These are phyloP conservation scores for Podaxis carcinomalis DNA, from an alignment of 768 basidiomycete genomes.

Conservation along the genomic window DNA sequence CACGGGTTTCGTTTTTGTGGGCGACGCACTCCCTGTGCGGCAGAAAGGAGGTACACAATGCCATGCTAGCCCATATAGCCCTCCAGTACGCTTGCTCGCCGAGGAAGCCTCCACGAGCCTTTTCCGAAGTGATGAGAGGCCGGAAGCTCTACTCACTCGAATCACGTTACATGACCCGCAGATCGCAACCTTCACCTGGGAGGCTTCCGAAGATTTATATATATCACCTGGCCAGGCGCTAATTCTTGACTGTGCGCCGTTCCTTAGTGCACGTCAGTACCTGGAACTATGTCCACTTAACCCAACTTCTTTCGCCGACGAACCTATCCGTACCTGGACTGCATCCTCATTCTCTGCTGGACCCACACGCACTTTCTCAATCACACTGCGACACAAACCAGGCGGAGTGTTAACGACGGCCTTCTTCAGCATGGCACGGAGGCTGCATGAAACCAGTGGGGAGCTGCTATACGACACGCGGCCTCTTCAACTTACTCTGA, in stretches of 20 bases:
- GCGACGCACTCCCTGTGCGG: conserved; percentile 51
- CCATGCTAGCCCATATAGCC: conserved; percentile 48
- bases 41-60: conserved; percentile 19
- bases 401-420: conserved; percentile 51
- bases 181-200: conserved; percentile 55
- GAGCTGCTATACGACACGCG: conserved; percentile 37
- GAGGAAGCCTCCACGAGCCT: conserved; percentile 35
- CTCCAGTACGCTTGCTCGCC: conserved; percentile 47
- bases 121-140: conserved; percentile 24
- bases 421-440: conserved; percentile 45
- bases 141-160: conserved; percentile 30
- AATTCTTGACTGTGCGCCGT: conserved; percentile 49
- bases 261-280: conserved; percentile 43
- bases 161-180: conserved; percentile 40
- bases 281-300: conserved; percentile 46
- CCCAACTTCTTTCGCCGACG: conserved; percentile 48
- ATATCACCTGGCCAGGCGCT: conserved; percentile 48
- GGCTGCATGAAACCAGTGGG: conserved; percentile 32
- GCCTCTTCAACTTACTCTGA: conserved; percentile 34
- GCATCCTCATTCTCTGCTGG: conserved; percentile 35
- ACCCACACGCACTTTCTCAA: conserved; percentile 24
- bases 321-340: conserved; percentile 64
- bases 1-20: conserved; percentile 51
- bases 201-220: conserved; percentile 25
- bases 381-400: conserved; percentile 54